Conservation (phyloP, 768 basidiomycete species). For the Jaapia argillacea region DNA sequence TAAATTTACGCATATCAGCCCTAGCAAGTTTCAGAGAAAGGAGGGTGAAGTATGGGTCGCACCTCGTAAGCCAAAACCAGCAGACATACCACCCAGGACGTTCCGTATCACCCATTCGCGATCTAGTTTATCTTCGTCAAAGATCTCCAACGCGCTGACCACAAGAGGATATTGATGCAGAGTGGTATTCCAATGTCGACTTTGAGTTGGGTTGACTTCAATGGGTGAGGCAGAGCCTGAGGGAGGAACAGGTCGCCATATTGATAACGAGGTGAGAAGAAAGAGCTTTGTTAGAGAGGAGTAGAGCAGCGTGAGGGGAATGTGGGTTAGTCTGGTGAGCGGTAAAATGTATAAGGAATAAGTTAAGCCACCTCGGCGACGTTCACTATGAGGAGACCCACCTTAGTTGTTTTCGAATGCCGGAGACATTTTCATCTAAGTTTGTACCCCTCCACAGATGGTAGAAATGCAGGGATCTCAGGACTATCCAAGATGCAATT, state of each 20-base stretch:
- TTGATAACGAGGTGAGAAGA: slow-evolving; percentile 69
- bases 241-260: slow-evolving; percentile 54
- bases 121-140: slow-evolving; percentile 69
- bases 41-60: slow-evolving; percentile 6
- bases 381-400: slow-evolving; percentile 15
- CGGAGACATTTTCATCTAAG: slow-evolving; percentile 23
- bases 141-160: slow-evolving; percentile 34
- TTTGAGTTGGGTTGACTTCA: slow-evolving; percentile 13
- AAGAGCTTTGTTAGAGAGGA: slow-evolving; percentile 81
- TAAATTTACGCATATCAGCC: too few relatives aligned
- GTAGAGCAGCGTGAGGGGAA: slow-evolving; percentile 74
- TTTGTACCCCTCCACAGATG: too few relatives aligned
- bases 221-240: slow-evolving; percentile 1
- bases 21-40: background rate
- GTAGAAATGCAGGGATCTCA: too few relatives aligned
- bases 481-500: slow-evolving; percentile 36
- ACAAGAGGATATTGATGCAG: slow-evolving; percentile 24
- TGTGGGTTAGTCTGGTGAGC: slow-evolving; percentile 63
- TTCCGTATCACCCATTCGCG: slow-evolving; percentile 81
- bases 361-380: too few relatives aligned
- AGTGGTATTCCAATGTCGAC: too few relatives aligned
- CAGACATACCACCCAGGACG: slow-evolving; percentile 76
- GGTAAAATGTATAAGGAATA: too few relatives aligned
- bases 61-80: slow-evolving; percentile 82
- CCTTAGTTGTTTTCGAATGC: slow-evolving; percentile 57